Conservation (phyloP, 805 yeast species). For the Hanseniaspora lindneri region DNA sequence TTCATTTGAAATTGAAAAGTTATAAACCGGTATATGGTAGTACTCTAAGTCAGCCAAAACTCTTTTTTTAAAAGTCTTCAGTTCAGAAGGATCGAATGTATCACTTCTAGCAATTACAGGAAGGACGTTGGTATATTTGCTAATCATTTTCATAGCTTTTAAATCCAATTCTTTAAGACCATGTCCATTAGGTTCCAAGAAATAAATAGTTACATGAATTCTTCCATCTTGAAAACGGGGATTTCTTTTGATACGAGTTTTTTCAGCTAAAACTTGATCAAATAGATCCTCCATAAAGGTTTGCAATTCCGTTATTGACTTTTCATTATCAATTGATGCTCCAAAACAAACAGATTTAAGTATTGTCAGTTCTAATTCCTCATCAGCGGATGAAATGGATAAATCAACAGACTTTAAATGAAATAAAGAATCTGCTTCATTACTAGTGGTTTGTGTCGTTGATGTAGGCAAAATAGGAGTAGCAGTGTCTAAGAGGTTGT, state of each 20-base stretch:
- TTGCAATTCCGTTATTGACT: constrained; percentile 56
- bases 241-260: constrained; percentile 73
- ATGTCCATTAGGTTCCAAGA: constrained; percentile 66
- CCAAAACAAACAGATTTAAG: constrained; percentile 71
- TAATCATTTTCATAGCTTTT: constrained; percentile 54
- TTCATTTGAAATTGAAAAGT: constrained; percentile 32
- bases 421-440: constrained; percentile 19
- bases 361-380: constrained; percentile 45
- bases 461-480: not conserved
- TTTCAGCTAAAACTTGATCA: constrained; percentile 70
- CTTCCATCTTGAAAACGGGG: constrained; percentile 70
- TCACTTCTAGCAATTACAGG: constrained; percentile 66
- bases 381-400: constrained; percentile 18
- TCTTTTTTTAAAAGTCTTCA: constrained; percentile 46
- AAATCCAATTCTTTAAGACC: constrained; percentile 67
- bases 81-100: constrained; percentile 51
- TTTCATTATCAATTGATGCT: constrained; percentile 58
- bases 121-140: constrained; percentile 60
- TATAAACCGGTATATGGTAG: constrained; percentile 61
- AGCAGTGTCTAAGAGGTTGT: constrained; percentile 20
- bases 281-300: constrained; percentile 64
- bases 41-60: constrained; percentile 52
- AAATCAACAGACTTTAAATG: constrained; percentile 22
- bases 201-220: constrained; percentile 61
- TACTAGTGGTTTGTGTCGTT: not conserved